These are phyloP conservation scores for Pseudomonodictys pantanalensis DNA, from an alignment of 495 filamentous ascomycete species.

Conservation along the genomic window DNA sequence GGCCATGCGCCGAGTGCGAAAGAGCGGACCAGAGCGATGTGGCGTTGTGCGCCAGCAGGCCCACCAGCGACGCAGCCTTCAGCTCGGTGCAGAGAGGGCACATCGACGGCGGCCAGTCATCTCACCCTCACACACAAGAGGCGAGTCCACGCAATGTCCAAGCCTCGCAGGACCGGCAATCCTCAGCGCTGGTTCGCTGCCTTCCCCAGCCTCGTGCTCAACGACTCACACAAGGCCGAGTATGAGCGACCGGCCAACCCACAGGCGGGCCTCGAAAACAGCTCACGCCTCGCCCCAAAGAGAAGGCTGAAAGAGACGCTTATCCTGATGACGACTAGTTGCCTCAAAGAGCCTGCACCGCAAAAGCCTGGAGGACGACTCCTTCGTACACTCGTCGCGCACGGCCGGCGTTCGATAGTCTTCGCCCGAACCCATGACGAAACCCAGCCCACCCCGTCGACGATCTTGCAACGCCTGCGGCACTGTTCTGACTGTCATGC, in stretches of 20 bases:
- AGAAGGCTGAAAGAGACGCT: slow-evolving; percentile 11
- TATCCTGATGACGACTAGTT: slow-evolving; percentile 20
- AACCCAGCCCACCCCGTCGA: slow-evolving; percentile 15
- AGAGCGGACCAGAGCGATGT: neutral
- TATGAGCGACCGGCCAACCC: slow-evolving; percentile 3
- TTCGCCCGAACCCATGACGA: slow-evolving; percentile 29
- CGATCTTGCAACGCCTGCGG: slow-evolving; percentile 29
- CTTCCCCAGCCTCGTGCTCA: neutral
- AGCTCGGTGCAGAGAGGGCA: neutral
- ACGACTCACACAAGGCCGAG: neutral
- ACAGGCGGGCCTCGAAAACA: slow-evolving; percentile 14
- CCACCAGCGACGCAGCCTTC: neutral
- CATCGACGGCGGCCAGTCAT: neutral
- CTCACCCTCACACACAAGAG: neutral
- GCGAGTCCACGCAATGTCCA: neutral
- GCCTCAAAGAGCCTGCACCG: neutral
- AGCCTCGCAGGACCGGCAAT: neutral
- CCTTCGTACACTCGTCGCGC: slow-evolving; percentile 25
- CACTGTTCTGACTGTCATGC: slow-evolving; percentile 28
- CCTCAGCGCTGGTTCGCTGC: neutral
- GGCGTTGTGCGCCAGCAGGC: neutral
- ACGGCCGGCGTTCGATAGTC: slow-evolving; percentile 29
- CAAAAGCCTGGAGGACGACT: slow-evolving; percentile 29
- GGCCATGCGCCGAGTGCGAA: neutral
- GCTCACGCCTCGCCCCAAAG: slow-evolving; percentile 14